Conservation (phyloP, 1,284 basidiomycete genomes). For the Schizopora paradoxa region DNA sequence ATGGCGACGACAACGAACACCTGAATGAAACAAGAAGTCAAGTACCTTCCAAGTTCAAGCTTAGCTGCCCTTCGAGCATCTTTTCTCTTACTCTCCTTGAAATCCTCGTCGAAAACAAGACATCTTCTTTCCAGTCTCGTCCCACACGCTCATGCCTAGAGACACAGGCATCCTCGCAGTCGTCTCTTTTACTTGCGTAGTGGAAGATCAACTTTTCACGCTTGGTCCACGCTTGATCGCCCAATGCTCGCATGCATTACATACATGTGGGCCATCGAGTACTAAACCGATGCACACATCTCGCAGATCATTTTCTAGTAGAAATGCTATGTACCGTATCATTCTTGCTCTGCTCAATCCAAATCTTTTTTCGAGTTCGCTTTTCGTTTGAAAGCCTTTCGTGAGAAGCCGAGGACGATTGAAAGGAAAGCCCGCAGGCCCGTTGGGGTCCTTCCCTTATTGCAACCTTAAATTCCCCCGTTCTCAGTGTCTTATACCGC, state of each 20-base stretch:
- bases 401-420: not conserved
- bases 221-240: conserved; percentile 30
- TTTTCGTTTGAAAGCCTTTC: not conserved
- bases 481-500: conserved; percentile 5
- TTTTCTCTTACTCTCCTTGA: not conserved
- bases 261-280: conserved; percentile 24
- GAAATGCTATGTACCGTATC: not conserved
- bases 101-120: not conserved
- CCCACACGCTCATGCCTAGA: conserved; percentile 31
- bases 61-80: no score
- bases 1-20: no score
- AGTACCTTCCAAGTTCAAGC: no score
- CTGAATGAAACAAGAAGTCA: no score
- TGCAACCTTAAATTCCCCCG: conserved; percentile 8
- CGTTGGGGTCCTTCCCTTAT: conserved; percentile 1
- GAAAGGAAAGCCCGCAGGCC: not conserved
- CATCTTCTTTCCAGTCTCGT: not conserved
- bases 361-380: not conserved
- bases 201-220: conserved; percentile 25
- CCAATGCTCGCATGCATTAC: conserved; percentile 14
- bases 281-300: conserved; percentile 25
- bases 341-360: not conserved
- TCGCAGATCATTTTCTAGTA: not conserved
- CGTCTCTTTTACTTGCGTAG: conserved; percentile 31
- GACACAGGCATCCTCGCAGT: conserved; percentile 29